Evolutionary conservation across 106 monocot genomes (phyloP).

Genomic region (Amphibolis antarctica): DNA sequence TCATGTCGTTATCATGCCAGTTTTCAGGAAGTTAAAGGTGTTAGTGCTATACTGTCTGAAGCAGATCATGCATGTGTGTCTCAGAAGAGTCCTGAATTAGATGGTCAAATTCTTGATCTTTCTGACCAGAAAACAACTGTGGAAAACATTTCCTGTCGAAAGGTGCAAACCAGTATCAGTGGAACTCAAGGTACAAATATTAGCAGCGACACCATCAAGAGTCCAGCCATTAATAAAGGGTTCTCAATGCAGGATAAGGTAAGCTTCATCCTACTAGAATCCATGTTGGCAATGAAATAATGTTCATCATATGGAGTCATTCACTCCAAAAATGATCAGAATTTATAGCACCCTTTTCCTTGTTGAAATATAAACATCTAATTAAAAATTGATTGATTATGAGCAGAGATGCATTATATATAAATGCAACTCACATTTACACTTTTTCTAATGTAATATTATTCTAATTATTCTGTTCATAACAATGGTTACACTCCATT

Average conservation of each 20-base stretch:
- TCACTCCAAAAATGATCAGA: too few species aligned
- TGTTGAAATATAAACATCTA: too few species aligned
- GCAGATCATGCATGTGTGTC: slow-evolving; percentile 7
- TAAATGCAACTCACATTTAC: too few species aligned
- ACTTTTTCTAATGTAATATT: too few species aligned
- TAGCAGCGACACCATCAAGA: slow-evolving; percentile 26
- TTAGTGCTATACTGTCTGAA: slow-evolving; percentile 16
- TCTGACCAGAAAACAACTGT: slow-evolving; percentile 13
- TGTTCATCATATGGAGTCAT: too few species aligned
- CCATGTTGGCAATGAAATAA: not conserved
- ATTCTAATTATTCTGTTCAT: not conserved
- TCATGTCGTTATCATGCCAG: not conserved
- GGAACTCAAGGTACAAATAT: slow-evolving; percentile 10
- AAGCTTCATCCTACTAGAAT: not conserved
- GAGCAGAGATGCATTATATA: too few species aligned
- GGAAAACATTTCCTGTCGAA: slow-evolving; percentile 12
- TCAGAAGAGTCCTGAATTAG: slow-evolving; percentile 8
- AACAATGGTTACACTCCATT: slow-evolving; percentile 7
- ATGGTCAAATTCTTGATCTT: slow-evolving; percentile 13
- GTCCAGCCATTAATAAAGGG: slow-evolving; percentile 34
- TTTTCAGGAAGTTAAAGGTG: slow-evolving; percentile 11
- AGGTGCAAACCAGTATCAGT: slow-evolving; percentile 9
- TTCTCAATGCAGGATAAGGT: slow-evolving; percentile 95
- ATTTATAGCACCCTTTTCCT: too few species aligned
- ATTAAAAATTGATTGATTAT: too few species aligned